Evolutionary conservation across 192 early-diverging fungal species (phyloP), one percentile per base, ranked within the genome.

Genomic region (Linnemannia elongata): DNA sequence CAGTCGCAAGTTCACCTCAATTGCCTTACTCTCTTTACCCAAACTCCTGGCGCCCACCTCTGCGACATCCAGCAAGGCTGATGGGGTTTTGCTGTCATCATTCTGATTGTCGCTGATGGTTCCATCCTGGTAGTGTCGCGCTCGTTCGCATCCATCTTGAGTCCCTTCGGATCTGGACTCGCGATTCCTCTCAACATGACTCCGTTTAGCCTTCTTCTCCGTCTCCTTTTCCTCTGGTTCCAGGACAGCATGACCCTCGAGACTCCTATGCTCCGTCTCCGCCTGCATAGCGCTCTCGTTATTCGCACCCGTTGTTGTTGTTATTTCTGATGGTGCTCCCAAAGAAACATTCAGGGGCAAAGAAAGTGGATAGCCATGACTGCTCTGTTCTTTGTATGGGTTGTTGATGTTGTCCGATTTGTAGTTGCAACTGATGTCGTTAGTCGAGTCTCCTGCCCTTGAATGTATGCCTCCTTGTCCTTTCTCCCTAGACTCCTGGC

Each of bases 21-120:
- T 22, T 52, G 18, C 15, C 49, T 22, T 52, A 17, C 5, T 52
- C 49, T 5, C 49, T 20, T 18, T 18, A 18, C 18, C 49, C 49
- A 52, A 52, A 2, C 49, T 52, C 49, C 18, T 52, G 18, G 20
- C 20, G 18, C 49, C 17, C 49, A 18, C 49, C 18, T 52, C 18
- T 52, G 49, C 15, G 49, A 52, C 20, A 18, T 52, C 49, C 49
- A 52, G 5, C 49, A 52, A 52, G 49, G 0, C 1, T 52, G 20
- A 20, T 5, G 18, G 49, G 49, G 49, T 52, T 22, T 52, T 22
- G 17, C 17, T 20, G 4, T 3, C 49, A 52, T 27, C 55, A 60
- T 60, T 60, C n/a, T 60, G 55, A 60, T 27, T 27, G n/a, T 60
- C 55, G 55, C n/a, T 27, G 55, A 60, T 60, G n/a, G 55, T 60